These are phyloP conservation scores for Pleurotus pulmonarius DNA, from an alignment of 768 basidiomycete genomes.

Conservation along the genomic window DNA sequence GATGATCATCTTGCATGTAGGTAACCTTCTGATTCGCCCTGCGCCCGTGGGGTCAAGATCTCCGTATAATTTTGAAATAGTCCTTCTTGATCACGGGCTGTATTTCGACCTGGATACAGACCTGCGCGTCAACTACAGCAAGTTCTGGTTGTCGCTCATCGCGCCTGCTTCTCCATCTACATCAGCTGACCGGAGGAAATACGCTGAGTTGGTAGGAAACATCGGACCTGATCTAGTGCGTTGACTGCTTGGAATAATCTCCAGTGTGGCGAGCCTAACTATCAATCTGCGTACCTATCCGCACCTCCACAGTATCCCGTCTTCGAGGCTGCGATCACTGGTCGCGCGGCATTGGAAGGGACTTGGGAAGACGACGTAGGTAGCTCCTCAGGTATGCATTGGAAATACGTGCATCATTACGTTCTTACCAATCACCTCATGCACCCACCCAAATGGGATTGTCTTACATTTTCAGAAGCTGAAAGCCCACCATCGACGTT, in stretches of 20 bases:
- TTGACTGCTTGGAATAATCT: slow-evolving; percentile 10
- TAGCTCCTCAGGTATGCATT: slow-evolving; percentile 17
- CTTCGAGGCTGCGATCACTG: slow-evolving; percentile 95
- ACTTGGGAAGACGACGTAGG: slow-evolving; percentile 43
- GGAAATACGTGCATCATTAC: background rate
- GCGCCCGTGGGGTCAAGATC: slow-evolving; percentile 59
- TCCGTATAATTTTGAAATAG: slow-evolving; percentile 95
- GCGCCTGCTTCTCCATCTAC: slow-evolving; percentile 63
- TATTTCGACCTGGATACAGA: slow-evolving; percentile 87
- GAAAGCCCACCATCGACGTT: slow-evolving; percentile 25
- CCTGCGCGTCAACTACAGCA: slow-evolving; percentile 79
- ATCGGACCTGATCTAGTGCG: slow-evolving; percentile 81
- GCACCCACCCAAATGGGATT: too few relatives aligned
- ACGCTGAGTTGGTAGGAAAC: slow-evolving; percentile 89
- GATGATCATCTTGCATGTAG: slow-evolving; percentile 28
- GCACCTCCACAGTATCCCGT: slow-evolving; percentile 68
- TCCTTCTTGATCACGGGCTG: slow-evolving; percentile 88
- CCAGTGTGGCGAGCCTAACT: background rate
- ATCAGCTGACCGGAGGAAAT: slow-evolving; percentile 70
- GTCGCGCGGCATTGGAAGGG: slow-evolving; percentile 68
- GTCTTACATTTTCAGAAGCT: too few relatives aligned
- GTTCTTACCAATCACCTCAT: too few relatives aligned
- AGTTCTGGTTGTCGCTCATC: slow-evolving; percentile 90
- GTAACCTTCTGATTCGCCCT: slow-evolving; percentile 89
- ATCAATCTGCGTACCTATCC: background rate